Conservation (phyloP, 257 asterid genomes). For the Solanum piurae region DNA sequence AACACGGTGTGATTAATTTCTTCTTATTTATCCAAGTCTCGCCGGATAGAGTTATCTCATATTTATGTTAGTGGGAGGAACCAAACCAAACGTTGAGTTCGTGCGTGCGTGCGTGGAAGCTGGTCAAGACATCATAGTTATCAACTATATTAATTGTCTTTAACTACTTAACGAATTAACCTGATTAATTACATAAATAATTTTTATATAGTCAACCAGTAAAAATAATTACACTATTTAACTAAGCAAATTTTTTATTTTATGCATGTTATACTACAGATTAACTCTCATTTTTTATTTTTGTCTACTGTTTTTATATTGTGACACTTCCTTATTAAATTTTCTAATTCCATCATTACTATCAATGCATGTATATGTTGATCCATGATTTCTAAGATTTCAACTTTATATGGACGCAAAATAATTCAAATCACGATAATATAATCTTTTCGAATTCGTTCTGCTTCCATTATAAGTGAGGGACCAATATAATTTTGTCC, state of each 20-base stretch:
- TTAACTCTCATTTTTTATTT: too few relatives aligned
- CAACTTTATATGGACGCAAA: background rate
- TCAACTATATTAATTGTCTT: background rate
- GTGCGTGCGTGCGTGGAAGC: background rate
- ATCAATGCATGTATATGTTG: background rate
- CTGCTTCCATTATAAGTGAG: background rate
- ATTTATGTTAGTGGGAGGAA: background rate
- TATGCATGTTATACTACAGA: too few relatives aligned
- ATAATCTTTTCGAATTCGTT: background rate
- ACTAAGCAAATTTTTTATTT: too few relatives aligned
- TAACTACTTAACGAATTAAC: background rate
- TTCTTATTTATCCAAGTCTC: background rate
- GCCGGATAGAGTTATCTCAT: rapidly evolving
- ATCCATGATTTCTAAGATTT: background rate
- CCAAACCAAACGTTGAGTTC: background rate
- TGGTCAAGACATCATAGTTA: background rate
- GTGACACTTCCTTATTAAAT: background rate
- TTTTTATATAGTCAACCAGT: background rate
- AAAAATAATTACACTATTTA: background rate
- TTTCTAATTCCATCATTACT: too few relatives aligned
- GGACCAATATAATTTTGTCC: background rate
- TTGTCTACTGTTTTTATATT: too few relatives aligned
- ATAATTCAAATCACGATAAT: background rate
- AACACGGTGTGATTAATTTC: background rate
- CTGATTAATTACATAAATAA: background rate